Base-by-base conservation (phyloP, 805 yeast species). In the Nakazawaea ambrosiae region DNA sequence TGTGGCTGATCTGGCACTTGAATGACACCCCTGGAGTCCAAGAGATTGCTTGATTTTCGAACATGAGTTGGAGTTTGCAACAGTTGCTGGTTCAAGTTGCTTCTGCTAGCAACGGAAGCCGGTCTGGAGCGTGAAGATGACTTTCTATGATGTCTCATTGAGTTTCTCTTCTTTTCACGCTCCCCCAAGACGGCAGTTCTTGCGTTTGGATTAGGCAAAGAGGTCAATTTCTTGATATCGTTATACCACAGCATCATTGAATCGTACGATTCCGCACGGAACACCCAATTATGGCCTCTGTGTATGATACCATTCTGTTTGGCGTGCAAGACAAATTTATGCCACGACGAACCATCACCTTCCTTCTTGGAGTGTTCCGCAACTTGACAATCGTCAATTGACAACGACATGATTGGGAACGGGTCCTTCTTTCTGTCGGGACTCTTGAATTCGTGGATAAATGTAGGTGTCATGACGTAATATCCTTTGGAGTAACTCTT, bases 211-310 rank as follows among this genome's bases (percentile, higher is more conserved):
- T 73, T 72, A 16, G 79, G 65, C 41, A 82, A 65, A 12, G 69
- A 59, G 2, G 92, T 81, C 48, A 88, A 65, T 33, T 65, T 66
- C 54, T 79, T 78, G 47, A 90, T 67, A 52, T 84, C 95, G 46
- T 74, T 74, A 58, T 74, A 85, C 98, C 98, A 90, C 27, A 67
- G 70, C 55, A 81, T 75, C 90, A 88, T 85, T 23, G 71, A 58
- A 29, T 79, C 82, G 49, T 82, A 83, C 34, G 82, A 73, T 51
- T 84, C 92, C n/a, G 94, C 81, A 46, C 95, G 72, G 65, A 90
- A 89, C n/a, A 89, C 92, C 86, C 92, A 87, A 50, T 87, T 88
- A 61, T 89, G 97, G 30, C 87, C 85, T 51, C 86, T 70, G 44
- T 78, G 81, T 45, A 86, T 68, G 42, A 82, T 62, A 11, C 92